Percentiles rank a stretch among this genome's conserved stretches.
Evolutionary conservation across 306 rosid species (phyloP).

Genomic region (Malus sieversii): DNA sequence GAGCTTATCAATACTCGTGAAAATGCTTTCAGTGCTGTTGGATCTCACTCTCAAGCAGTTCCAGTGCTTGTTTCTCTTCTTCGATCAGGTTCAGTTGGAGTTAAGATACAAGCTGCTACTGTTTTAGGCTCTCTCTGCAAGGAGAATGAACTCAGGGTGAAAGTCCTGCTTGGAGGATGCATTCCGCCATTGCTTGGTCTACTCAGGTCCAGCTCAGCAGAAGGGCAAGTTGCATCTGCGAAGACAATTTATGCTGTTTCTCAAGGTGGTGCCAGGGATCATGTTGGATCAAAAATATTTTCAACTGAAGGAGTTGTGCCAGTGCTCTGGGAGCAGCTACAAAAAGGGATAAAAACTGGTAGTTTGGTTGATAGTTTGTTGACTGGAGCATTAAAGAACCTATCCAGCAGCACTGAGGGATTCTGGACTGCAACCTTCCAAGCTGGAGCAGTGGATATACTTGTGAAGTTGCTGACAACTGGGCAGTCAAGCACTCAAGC

Average conservation of each 20-base stretch:
- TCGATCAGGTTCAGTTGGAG: constrained; percentile 81
- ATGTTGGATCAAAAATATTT: constrained; percentile 91
- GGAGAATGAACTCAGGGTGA: constrained; percentile 94
- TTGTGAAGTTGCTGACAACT: constrained; percentile 68
- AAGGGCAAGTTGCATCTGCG: constrained; percentile 91
- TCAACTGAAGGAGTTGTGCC: constrained; percentile 99
- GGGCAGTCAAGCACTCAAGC: constrained; percentile 80
- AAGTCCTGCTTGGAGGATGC: constrained; percentile 98
- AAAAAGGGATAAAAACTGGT: constrained; percentile 62
- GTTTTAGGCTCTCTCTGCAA: constrained; percentile 88
- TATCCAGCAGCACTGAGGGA: constrained; percentile 85
- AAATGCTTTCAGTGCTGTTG: constrained; percentile 97
- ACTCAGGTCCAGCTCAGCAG: constrained; percentile 83
- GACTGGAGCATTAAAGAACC: constrained; percentile 91
- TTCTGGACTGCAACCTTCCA: constrained; percentile 85
- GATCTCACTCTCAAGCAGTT: constrained; percentile 99
- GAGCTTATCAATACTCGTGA: constrained; percentile 88
- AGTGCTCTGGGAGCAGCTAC: constrained; percentile 81
- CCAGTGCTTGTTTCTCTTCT: constrained; percentile 99
- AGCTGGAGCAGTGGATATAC: constrained; percentile 84
- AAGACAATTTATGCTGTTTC: constrained; percentile 95
- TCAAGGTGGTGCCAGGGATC: constrained; percentile 91
- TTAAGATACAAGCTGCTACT: constrained; percentile 94
- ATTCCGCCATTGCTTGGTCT: constrained; percentile 97
- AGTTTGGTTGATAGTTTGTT: constrained; percentile 74